phyloP scores from a whole-genome alignment of 768 basidiomycete genomes.

The Trametes cinnabarina region DNA sequence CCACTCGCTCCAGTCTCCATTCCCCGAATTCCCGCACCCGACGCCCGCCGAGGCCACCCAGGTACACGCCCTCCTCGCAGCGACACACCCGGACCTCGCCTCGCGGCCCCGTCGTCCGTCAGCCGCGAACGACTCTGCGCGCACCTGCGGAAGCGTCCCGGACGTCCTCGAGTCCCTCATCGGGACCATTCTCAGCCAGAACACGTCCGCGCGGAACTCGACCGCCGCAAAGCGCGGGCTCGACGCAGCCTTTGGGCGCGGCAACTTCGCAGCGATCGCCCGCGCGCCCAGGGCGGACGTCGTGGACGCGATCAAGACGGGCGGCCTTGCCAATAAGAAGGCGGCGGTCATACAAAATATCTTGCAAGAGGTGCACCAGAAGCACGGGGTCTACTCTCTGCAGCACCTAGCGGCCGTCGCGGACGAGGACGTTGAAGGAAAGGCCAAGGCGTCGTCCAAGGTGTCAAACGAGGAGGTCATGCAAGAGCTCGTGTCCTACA shows the following conservation, averaged over 20 bases:
- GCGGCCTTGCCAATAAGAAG: slow-evolving; percentile 61
- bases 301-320: slow-evolving; percentile 48
- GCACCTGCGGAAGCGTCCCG: slow-evolving; percentile 45
- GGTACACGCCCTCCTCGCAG: slow-evolving; percentile 42
- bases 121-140: slow-evolving; percentile 38
- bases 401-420: slow-evolving; percentile 46
- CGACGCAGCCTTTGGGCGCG: slow-evolving; percentile 48
- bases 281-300: slow-evolving; percentile 41
- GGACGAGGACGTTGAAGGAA: slow-evolving; percentile 19
- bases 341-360: slow-evolving; percentile 53
- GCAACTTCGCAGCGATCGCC: slow-evolving; percentile 50
- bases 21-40: slow-evolving; percentile 44
- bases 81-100: slow-evolving; percentile 28
- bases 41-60: slow-evolving; percentile 41
- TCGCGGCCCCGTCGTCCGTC: slow-evolving; percentile 30
- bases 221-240: slow-evolving; percentile 48
- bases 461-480: slow-evolving; percentile 50
- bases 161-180: slow-evolving; percentile 60
- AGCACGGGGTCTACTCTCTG: slow-evolving; percentile 53
- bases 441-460: slow-evolving; percentile 7
- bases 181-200: slow-evolving; percentile 59
- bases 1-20: slow-evolving; percentile 44
- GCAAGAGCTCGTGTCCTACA: slow-evolving; percentile 53
- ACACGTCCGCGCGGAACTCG: slow-evolving; percentile 51
- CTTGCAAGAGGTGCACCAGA: slow-evolving; percentile 40